Evolutionary conservation across 2,329 filamentous ascomycete genomes (phyloP).

Genomic region (Gnomoniopsis sp.): DNA sequence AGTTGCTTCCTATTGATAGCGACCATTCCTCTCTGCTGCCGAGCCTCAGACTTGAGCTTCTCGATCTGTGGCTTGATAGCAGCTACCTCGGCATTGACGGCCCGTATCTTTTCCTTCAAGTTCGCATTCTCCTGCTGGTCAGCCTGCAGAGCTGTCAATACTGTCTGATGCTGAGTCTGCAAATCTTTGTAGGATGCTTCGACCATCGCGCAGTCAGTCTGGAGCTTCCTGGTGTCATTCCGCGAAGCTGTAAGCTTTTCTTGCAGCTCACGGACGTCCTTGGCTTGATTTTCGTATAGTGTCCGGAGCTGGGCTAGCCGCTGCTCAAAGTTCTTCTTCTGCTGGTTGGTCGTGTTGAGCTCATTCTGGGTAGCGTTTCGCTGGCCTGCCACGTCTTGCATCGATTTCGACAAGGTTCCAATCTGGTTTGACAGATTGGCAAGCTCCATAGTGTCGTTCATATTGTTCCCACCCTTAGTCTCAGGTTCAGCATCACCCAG

Average conservation of each 20-base stretch:
- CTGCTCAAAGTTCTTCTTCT: constrained; percentile 91
- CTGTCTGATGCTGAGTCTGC: constrained; percentile 75
- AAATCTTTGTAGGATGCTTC: constrained; percentile 80
- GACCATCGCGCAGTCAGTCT: constrained; percentile 77
- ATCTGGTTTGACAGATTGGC: constrained; percentile 97
- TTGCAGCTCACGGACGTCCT: constrained; percentile 79
- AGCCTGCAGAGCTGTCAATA: constrained; percentile 69
- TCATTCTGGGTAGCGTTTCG: constrained; percentile 77
- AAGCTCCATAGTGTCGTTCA: constrained; percentile 84
- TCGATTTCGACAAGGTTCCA: constrained; percentile 83
- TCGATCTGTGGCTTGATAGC: constrained; percentile 88
- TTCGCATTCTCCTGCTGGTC: constrained; percentile 85
- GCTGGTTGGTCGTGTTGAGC: constrained; percentile 72
- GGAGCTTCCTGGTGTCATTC: constrained; percentile 78
- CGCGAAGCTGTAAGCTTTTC: constrained; percentile 74
- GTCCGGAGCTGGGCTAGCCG: constrained; percentile 80
- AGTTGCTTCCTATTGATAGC: constrained; percentile 99
- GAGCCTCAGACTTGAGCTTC: constrained; percentile 85
- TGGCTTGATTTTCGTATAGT: constrained; percentile 91
- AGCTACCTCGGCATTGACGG: constrained; percentile 76
- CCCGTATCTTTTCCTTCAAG: constrained; percentile 83
- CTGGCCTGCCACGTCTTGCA: constrained; percentile 87
- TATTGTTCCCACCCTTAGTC: constrained; percentile 69
- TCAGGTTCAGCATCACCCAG: constrained; percentile 89
- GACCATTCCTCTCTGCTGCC: constrained; percentile 93